These are phyloP conservation scores for Erythrobasidium hasegawianum DNA, from an alignment of 1,284 basidiomycete species.

Conservation along the genomic window DNA sequence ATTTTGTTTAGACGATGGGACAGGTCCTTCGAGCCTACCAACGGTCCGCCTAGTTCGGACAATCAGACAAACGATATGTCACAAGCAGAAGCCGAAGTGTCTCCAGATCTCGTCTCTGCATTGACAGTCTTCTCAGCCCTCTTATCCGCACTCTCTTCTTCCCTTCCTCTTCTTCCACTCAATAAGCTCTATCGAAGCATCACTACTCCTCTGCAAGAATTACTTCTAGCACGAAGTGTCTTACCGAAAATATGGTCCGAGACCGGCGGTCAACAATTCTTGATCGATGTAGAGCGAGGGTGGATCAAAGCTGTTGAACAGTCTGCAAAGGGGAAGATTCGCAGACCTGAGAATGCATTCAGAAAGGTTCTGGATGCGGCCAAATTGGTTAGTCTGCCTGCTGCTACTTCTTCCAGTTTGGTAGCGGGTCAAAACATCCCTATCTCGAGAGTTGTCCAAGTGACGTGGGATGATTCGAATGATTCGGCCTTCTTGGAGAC, in stretches of 20 bases:
- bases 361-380: constrained; percentile 38
- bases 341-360: constrained; percentile 38
- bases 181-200: constrained; percentile 34
- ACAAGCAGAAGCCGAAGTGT: constrained; percentile 28
- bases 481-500: constrained; percentile 36
- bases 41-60: not conserved
- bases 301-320: constrained; percentile 42
- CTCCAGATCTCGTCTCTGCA: constrained; percentile 41
- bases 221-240: constrained; percentile 19
- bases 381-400: constrained; percentile 39
- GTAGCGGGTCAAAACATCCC: constrained; percentile 18
- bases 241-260: constrained; percentile 34
- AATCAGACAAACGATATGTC: no score
- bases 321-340: constrained; percentile 34
- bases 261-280: constrained; percentile 38
- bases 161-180: constrained; percentile 35
- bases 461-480: constrained; percentile 42
- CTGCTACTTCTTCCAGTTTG: constrained; percentile 8
- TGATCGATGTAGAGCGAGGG: constrained; percentile 41
- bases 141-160: constrained; percentile 36
- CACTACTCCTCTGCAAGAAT: constrained; percentile 28
- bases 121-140: constrained; percentile 42
- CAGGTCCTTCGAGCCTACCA: constrained; percentile 5
- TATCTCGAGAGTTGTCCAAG: constrained; percentile 42
- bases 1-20: constrained; percentile 12